Evolutionary conservation across 371 early-diverging fungal species (phyloP), one percentile per base, ranked within the genome.

Genomic region (Ordospora pajunii): DNA sequence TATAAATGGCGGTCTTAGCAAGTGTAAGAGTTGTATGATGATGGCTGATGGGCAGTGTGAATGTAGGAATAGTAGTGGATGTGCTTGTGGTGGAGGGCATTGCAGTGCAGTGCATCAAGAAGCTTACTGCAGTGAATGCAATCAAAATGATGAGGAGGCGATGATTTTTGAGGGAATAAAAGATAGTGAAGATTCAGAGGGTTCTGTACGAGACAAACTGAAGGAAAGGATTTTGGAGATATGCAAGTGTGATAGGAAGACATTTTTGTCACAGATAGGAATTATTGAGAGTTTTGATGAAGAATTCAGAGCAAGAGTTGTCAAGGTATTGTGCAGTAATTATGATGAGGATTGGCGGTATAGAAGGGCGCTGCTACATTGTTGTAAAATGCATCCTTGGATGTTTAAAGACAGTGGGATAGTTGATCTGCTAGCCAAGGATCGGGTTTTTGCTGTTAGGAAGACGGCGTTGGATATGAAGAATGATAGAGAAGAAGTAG

Each of bases 341-440:
- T 40, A 51, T 63, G 69, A 51, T 52, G 19, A 64, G 8, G 44
- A 70, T 25, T 77, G 77, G 77, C 63, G 77, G 27, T 77, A 71
- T 62, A 49, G 71, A 52, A 70, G 37, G 19, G 49, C 48, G n/a
- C 42, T 77, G 7, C 19, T 77, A 3, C 43, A 65, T 23, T 51
- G 50, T 11, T 71, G 62, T 25, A 27, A 40, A 25, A 53, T 70
- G 32, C 10, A 46, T 25, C 52, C 49, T 12, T 19, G 9, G 6
- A 32, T 54, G 2, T 50, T 75, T n/a, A 21, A 44, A n/a, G 32
- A 19, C 1, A 17, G 48, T 9, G 48, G 50, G 22, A 62, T 25
- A 4, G 5, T 63, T n/a, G 42, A 64, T 12, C 8, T 6, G 27
- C 67, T 77, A 58, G 32, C 48, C 4, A 71, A 71, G 19, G 77